Conservation (phyloP, 441 rosid genomes). For the Isatis lusitanica region DNA sequence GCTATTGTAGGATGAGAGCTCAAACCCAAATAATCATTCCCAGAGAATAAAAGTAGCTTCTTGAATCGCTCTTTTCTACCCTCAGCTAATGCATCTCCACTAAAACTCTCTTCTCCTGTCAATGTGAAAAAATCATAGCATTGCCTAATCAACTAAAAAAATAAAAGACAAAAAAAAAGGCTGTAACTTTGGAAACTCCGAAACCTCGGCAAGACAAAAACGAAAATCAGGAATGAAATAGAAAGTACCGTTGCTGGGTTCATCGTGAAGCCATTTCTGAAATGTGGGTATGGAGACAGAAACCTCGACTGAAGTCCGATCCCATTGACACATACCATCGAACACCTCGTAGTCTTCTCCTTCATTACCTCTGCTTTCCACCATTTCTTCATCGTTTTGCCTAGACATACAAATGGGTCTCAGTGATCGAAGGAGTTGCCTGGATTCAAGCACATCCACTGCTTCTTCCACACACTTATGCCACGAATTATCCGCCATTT, state of each 20-base stretch:
- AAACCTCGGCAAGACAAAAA: slow-evolving; percentile 5
- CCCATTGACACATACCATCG: slow-evolving; percentile 72
- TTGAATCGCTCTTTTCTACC: slow-evolving; percentile 38
- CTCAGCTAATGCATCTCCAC: slow-evolving; percentile 36
- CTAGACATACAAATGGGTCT: slow-evolving; percentile 61
- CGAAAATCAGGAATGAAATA: neutral
- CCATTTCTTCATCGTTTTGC: slow-evolving; percentile 1
- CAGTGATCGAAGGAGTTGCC: slow-evolving; percentile 70
- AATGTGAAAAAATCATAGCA: neutral
- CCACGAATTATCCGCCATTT: slow-evolving; percentile 58
- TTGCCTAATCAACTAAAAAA: neutral
- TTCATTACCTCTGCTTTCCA: slow-evolving; percentile 12
- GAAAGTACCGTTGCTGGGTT: slow-evolving; percentile 64
- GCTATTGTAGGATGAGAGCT: slow-evolving; percentile 82
- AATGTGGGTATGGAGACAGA: slow-evolving; percentile 64
- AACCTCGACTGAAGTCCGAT: slow-evolving; percentile 70
- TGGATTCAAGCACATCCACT: slow-evolving; percentile 58
- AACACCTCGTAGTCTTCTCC: slow-evolving; percentile 59
- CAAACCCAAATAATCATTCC: slow-evolving; percentile 95
- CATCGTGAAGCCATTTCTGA: slow-evolving; percentile 69
- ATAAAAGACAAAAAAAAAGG: neutral
- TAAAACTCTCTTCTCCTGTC: slow-evolving; percentile 61
- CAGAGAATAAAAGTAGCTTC: slow-evolving; percentile 82
- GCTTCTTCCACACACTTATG: slow-evolving; percentile 71
- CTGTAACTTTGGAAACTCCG: slow-evolving; percentile 34